A percentile compares a stretch with the other conserved stretches of the same genome.
phyloP scores from a whole-genome alignment of 306 rosid species.

The Fagus sylvatica region DNA sequence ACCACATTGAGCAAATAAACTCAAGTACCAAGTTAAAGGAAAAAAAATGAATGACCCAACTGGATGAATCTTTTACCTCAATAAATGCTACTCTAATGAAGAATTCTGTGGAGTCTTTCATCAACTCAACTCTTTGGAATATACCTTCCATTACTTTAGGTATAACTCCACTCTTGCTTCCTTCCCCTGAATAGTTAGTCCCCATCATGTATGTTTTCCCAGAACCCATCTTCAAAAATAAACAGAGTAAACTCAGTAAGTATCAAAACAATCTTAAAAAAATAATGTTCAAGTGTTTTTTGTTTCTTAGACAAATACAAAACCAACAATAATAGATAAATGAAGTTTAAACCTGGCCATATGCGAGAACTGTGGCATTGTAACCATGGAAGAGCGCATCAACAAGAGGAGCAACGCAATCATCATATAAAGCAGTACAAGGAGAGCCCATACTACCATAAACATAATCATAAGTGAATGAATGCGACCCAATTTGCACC shows the following conservation, averaged over 20 bases:
- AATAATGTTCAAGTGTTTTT: background rate
- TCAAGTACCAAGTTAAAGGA: background rate
- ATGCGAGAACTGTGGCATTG: slow-evolving; percentile 94
- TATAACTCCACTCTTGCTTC: slow-evolving; percentile 59
- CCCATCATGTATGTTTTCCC: slow-evolving; percentile 73
- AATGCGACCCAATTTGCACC: slow-evolving; percentile 87
- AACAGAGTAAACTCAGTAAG: slow-evolving; percentile 6
- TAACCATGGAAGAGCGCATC: slow-evolving; percentile 80
- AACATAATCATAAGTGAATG: slow-evolving; percentile 80
- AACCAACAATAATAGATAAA: background rate
- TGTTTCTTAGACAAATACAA: too few relatives aligned
- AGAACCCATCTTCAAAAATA: slow-evolving; percentile 69
- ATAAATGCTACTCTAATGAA: slow-evolving; percentile 77
- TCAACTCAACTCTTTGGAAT: slow-evolving; percentile 45
- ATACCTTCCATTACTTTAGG: slow-evolving; percentile 71
- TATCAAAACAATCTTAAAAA: background rate
- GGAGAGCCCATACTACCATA: slow-evolving; percentile 57
- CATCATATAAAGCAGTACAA: slow-evolving; percentile 49
- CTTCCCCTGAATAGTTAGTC: slow-evolving; percentile 68
- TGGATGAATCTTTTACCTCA: slow-evolving; percentile 51
- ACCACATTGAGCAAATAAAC: slow-evolving; percentile 8
- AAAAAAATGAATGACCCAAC: background rate
- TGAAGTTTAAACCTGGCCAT: slow-evolving; percentile 70
- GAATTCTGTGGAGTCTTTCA: slow-evolving; percentile 53
- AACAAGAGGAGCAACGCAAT: slow-evolving; percentile 82